Evolutionary conservation across 225 moss, liverwort and hornwort species (phyloP).

Genomic region (Straminergon stramineum): DNA sequence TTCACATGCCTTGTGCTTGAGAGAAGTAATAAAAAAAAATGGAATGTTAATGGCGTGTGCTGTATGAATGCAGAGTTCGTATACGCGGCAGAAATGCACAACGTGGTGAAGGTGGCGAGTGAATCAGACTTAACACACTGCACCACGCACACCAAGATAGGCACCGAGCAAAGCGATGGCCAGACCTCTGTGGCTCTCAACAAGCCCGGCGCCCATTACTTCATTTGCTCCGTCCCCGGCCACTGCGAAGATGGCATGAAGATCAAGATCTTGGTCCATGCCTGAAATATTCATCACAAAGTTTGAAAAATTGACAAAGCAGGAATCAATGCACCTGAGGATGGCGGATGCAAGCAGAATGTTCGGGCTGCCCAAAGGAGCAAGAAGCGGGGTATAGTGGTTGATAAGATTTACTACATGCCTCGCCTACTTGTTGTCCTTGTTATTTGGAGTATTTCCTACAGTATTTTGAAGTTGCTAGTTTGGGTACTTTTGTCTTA

Average conservation of each 20-base stretch:
- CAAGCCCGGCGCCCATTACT: constrained; percentile 21
- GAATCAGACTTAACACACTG: constrained; percentile 1
- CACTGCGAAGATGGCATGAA: constrained; percentile 37
- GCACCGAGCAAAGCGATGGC: background rate
- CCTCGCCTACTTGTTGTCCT: background rate
- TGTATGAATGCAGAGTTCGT: constrained; percentile 4
- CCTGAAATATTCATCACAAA: background rate
- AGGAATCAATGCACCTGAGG: background rate
- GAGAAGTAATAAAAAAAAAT: too few relatives aligned
- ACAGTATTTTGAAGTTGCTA: background rate
- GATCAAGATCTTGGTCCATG: constrained; percentile 6
- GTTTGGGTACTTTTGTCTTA: background rate
- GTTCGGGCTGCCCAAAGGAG: background rate
- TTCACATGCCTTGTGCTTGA: background rate
- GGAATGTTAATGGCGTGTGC: background rate
- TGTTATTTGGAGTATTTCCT: background rate
- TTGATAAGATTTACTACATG: background rate
- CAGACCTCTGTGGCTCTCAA: constrained; percentile 7
- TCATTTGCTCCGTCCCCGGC: constrained; percentile 33
- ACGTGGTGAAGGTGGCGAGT: constrained; percentile 30
- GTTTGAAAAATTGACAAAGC: background rate
- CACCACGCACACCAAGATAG: background rate
- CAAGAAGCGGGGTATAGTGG: background rate
- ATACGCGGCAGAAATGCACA: constrained; percentile 23
- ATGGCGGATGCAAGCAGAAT: background rate